Evolutionary conservation across 371 early-diverging fungal genomes (phyloP), one percentile per base, ranked within the genome.

Genomic region (Furculomyces boomerangus): DNA sequence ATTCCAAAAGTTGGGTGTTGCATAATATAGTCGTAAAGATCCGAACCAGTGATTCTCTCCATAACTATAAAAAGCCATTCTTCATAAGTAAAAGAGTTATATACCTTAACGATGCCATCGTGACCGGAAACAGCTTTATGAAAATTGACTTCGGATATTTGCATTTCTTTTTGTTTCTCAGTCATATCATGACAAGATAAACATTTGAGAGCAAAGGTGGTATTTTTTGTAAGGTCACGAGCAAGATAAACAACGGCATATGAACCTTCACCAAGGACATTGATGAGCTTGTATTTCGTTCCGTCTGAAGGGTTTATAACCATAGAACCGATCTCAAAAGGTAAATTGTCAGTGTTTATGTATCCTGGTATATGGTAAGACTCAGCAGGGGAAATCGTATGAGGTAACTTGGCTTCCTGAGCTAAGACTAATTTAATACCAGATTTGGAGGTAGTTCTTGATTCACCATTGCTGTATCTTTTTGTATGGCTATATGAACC

Each of bases 21-120:
- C 25, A 75, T 79, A 53, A 83, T 74, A 67, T 78, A 79, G 57
- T 81, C 81, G 66, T 84, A 90, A 50, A 91, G 68, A 60, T 88
- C 90, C 27, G 79, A 75, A 41, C 80, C 81, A 25, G 83, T 72
- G 20, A 75, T 74, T 55, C 80, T 83, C 66, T 89, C 90, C 65
- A 90, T 72, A 18, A 88, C 72, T 54, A 89, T 66, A 60, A 82
- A 88, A 18, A 82, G 67, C 64, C 72, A 78, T 29, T 78, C 67
- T 25, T 68, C 60, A n/a, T 79, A 77, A 59, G 79, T 78, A 30
- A 88, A 79, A 50, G 77, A 73, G 60, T 78, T 76, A 50, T 79
- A 73, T 57, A 88, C 70, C 26, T 67, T 62, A 18, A 88, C 72
- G 26, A 90, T 77, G 57, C 80, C 79, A 26, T 71, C 72, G 57